A percentile compares a stretch with the other conserved stretches of the same genome.
Evolutionary conservation across 2,329 filamentous ascomycete genomes (phyloP).

Genomic region (Botryotinia convoluta): DNA sequence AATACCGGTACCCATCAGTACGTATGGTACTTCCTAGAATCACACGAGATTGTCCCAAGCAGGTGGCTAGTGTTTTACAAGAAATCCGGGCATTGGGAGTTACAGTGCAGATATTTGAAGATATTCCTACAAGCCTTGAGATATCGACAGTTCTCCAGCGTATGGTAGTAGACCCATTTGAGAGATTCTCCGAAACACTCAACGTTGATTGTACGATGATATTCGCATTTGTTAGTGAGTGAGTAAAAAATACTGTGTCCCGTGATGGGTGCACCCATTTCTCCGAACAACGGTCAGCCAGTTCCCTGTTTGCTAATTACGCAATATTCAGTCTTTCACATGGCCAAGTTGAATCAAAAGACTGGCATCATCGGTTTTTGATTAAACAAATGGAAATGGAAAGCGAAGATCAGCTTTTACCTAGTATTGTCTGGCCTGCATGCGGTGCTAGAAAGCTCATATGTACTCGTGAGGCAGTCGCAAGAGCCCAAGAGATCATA

Average conservation of each 20-base stretch:
- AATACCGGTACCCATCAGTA: constrained; percentile 58
- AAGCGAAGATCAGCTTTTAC: constrained; percentile 55
- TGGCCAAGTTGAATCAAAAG: constrained; percentile 35
- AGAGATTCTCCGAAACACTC: constrained; percentile 43
- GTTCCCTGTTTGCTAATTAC: constrained; percentile 10
- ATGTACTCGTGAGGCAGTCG: constrained; percentile 60
- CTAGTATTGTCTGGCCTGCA: constrained; percentile 60
- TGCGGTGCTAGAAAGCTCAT: constrained; percentile 53
- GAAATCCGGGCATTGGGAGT: constrained; percentile 51
- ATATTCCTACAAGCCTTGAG: constrained; percentile 27
- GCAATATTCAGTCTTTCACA: constrained; percentile 41
- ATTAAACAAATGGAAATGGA: constrained; percentile 60
- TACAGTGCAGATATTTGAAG: constrained; percentile 35
- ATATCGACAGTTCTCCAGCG: constrained; percentile 28
- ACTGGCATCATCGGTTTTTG: constrained; percentile 38
- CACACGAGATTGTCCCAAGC: constrained; percentile 44
- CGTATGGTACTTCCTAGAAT: constrained; percentile 62
- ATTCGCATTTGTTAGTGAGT: constrained; percentile 64
- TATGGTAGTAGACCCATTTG: constrained; percentile 43
- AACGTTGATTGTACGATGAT: constrained; percentile 65
- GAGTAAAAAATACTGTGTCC: constrained; percentile 12
- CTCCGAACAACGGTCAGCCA: neutral
- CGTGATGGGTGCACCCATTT: neutral
- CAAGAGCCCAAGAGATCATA: constrained; percentile 63
- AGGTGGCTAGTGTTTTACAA: constrained; percentile 56